Percentiles rank a stretch among this genome's conserved stretches.
Evolutionary conservation across 306 rosid species (phyloP).

Genomic region (Vigna trinervia): DNA sequence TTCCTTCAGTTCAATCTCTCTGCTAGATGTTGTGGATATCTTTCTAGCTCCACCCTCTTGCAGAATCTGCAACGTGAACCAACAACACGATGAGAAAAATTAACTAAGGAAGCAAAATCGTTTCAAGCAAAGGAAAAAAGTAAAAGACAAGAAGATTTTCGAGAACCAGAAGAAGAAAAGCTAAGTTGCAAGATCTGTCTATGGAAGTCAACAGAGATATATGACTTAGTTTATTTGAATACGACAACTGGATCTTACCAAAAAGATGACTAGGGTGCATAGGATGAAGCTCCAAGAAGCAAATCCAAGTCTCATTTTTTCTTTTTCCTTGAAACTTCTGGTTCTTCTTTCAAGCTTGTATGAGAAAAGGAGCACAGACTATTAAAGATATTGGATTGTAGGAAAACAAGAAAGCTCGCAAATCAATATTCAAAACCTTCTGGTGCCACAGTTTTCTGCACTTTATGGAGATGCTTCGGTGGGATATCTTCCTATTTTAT

Average conservation of each 20-base stretch:
- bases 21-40: constrained; percentile 30
- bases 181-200: constrained; percentile 1
- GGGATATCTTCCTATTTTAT: background rate
- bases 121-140: background rate
- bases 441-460: background rate
- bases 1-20: constrained; percentile 29
- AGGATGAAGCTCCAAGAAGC: constrained; percentile 52
- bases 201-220: constrained; percentile 9
- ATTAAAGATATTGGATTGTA: background rate
- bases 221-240: constrained; percentile 1
- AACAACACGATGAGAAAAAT: background rate
- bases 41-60: constrained; percentile 50
- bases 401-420: constrained; percentile 18
- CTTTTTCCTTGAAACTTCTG: constrained; percentile 37
- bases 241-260: constrained; percentile 48
- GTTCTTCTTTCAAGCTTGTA: background rate
- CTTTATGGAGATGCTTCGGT: background rate
- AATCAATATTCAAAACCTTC: background rate
- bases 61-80: constrained; percentile 44
- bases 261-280: constrained; percentile 36
- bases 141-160: background rate
- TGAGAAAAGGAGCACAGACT: background rate
- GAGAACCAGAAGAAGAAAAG: background rate
- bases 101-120: constrained; percentile 6
- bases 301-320: constrained; percentile 42